Percentiles rank a stretch among this genome's conserved stretches.
Conservation (phyloP, 2,329 filamentous ascomycete genomes). For the Penicillium corylophilum region DNA sequence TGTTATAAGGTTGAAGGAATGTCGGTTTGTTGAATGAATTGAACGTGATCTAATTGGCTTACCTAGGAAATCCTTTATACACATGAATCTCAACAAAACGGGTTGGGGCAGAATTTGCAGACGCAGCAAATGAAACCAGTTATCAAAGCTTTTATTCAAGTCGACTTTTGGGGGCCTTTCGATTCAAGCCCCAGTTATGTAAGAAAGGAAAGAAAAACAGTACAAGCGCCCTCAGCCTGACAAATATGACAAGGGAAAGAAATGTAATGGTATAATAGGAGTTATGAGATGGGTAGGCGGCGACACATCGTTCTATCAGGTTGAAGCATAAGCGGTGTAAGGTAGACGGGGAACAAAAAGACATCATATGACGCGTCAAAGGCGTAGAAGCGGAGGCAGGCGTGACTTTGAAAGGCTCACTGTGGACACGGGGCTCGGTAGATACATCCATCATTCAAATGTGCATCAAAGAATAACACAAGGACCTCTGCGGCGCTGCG, state of each 20-base stretch:
- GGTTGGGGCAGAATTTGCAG: neutral
- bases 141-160: conserved; percentile 8
- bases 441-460: neutral
- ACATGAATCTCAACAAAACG: neutral
- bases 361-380: conserved; percentile 28
- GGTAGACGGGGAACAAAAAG: conserved; percentile 5
- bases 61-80: neutral
- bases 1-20: too few species aligned
- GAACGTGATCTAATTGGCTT: neutral
- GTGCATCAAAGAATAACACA: conserved; percentile 41
- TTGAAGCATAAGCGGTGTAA: conserved; percentile 28
- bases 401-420: conserved; percentile 19
- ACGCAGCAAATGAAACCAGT: neutral
- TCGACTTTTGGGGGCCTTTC: conserved; percentile 3
- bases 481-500: conserved; percentile 35
- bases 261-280: conserved; percentile 20
- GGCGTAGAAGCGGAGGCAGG: conserved; percentile 26
- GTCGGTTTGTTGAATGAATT: neutral
- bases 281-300: conserved; percentile 12
- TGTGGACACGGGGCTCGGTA: neutral
- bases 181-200: neutral
- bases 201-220: conserved; percentile 6
- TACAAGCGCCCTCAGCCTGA: neutral
- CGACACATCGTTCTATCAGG: conserved; percentile 23
- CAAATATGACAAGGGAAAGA: conserved; percentile 15